Evolutionary conservation across 1,284 basidiomycete genomes (phyloP).

Genomic region (Ceraceosorus guamensis): DNA sequence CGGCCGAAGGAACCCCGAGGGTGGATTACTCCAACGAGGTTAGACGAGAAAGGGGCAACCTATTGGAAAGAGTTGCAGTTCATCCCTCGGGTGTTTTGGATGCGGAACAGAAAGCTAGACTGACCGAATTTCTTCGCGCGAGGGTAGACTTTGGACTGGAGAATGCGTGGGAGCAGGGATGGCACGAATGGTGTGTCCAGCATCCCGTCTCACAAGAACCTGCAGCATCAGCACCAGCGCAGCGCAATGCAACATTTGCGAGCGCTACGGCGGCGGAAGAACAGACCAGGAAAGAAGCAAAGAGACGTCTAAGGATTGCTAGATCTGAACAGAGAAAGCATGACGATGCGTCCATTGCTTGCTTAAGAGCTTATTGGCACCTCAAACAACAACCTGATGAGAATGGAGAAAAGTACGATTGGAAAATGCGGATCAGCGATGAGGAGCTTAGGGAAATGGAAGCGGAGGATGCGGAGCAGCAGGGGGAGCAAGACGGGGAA

Average conservation of each 20-base stretch:
- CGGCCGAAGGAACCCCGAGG: not conserved
- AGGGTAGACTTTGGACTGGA: not conserved
- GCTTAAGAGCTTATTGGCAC: slow-evolving; percentile 2
- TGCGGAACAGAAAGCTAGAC: not conserved
- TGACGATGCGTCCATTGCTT: not conserved
- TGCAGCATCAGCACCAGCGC: too few relatives aligned
- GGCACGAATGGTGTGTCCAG: not conserved
- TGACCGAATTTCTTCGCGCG: not conserved
- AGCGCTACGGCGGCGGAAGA: too few relatives aligned
- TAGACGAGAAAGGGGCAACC: not conserved
- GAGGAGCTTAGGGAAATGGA: slow-evolving; percentile 1
- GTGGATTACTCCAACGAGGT: not conserved
- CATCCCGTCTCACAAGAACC: too few relatives aligned
- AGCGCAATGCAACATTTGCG: too few relatives aligned
- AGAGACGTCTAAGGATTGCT: not conserved
- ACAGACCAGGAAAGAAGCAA: too few relatives aligned
- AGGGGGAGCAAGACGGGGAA: too few relatives aligned
- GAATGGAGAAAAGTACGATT: slow-evolving; percentile 9
- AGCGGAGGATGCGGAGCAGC: slow-evolving; percentile 57
- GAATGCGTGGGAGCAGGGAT: not conserved
- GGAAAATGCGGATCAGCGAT: slow-evolving; percentile 3
- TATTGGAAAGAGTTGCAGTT: not conserved
- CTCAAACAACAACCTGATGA: slow-evolving; percentile 4
- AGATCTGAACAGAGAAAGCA: not conserved
- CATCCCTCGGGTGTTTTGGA: not conserved